These are phyloP conservation scores for Rhodotorula paludigena DNA, from an alignment of 768 basidiomycete species.

Conservation along the genomic window DNA sequence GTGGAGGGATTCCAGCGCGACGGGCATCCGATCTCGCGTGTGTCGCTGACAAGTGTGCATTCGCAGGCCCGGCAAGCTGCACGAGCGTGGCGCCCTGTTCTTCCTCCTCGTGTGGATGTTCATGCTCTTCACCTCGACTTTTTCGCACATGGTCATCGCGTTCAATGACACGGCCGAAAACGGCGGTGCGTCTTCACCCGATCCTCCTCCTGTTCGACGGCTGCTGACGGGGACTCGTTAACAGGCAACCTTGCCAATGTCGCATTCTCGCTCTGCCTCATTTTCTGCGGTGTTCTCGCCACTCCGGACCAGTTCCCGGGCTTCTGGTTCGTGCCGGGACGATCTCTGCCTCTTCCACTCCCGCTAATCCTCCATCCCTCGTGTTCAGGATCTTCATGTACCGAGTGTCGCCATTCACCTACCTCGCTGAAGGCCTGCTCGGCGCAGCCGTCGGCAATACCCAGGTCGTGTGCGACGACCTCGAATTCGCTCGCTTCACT, in stretches of 20 bases:
- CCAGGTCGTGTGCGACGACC: constrained; percentile 9
- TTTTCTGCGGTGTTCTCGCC: constrained; percentile 51
- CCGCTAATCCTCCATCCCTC: too few relatives aligned
- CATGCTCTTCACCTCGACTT: constrained; percentile 50
- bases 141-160: constrained; percentile 47
- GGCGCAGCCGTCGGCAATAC: constrained; percentile 25
- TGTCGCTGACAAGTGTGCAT: too few relatives aligned
- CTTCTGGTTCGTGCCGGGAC: too few relatives aligned
- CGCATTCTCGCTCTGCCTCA: constrained; percentile 50
- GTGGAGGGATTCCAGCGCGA: too few relatives aligned
- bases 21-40: too few relatives aligned
- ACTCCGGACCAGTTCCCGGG: too few relatives aligned
- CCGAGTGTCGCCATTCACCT: not conserved
- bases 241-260: constrained; percentile 51
- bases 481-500: constrained; percentile 24
- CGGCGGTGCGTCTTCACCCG: too few relatives aligned
- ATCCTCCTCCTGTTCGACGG: too few relatives aligned
- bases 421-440: constrained; percentile 52
- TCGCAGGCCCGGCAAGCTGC: constrained; percentile 46
- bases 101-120: constrained; percentile 49
- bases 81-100: constrained; percentile 50
- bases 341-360: constrained; percentile 8
- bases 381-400: constrained; percentile 50
- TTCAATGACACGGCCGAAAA: constrained; percentile 49
- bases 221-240: too few relatives aligned